Evolutionary conservation across 345 rosid genomes (phyloP), one percentile per base, ranked within the genome.

Genomic region (Eucalyptus urophylla): DNA sequence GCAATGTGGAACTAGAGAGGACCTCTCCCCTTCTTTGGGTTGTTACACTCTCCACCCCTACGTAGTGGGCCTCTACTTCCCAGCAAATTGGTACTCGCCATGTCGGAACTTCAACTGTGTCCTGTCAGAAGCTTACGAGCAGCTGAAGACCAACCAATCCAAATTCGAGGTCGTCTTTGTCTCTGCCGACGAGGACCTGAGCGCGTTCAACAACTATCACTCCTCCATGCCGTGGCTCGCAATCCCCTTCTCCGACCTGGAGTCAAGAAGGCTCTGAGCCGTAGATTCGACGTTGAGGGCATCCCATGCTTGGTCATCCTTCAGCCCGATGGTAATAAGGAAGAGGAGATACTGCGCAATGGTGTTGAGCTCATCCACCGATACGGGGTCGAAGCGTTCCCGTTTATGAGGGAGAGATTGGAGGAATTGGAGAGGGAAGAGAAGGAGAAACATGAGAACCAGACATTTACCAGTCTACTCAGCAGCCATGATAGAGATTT

Each of bases 171-270:
- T 93, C 37, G 95, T 94, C 8, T 93, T 93, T 19, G 92, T 95
- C 37, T 95, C 97, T 2, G 94, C 94, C 8, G 97, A 95, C 47
- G 97, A 95, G 89, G 90, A 93, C 87, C 49, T 90, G 90, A 88
- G 91, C 40, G 96, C 97, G 6, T 94, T 95, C 93, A 91, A 93
- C 89, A 69, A 25, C 33, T 95, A 94, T 31, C 93, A 90, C 5
- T 86, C 93, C 40, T 40, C 85, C 87, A 94, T 95, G 97, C 95
- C 96, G 3, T 95, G 97, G 96, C 93, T 95, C 10, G 89, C 95
- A 1, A 60, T 95, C 81, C 97, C 97, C 44, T 94, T 92, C 76
- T 92, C 96, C 5, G 96, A 95, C 86, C 43, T 95, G 91, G 93
- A 93, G 90, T 90, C 10, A 94, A 93, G 93, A 94, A 92, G 88